Percentiles rank a stretch among this genome's conserved stretches.
phyloP scores from a whole-genome alignment of 2,329 filamentous ascomycete genomes.

The Massarina eburnea region DNA sequence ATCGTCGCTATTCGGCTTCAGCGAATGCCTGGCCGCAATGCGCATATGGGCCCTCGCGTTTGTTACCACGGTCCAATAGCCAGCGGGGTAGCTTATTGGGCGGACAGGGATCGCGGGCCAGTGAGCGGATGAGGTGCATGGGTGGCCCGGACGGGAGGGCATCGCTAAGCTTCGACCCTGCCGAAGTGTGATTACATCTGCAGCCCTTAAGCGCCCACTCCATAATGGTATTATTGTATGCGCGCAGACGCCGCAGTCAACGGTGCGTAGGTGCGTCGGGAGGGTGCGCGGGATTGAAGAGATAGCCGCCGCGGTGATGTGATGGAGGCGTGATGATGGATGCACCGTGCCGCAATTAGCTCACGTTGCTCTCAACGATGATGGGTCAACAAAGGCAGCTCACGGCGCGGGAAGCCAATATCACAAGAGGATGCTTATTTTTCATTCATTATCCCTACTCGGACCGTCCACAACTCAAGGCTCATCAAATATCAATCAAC shows the following conservation, averaged over 20 bases:
- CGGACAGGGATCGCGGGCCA: constrained; percentile 31
- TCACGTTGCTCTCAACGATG: neutral
- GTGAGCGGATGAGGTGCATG: constrained; percentile 27
- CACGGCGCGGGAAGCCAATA: too few relatives aligned
- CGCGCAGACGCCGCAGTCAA: neutral
- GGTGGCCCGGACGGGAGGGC: constrained; percentile 26
- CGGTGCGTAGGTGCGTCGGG: neutral
- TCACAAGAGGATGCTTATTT: too few relatives aligned
- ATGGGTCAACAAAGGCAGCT: too few relatives aligned
- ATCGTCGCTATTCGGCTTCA: neutral
- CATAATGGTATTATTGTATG: neutral
- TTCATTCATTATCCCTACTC: neutral
- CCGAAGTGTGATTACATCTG: constrained; percentile 4
- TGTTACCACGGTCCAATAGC: neutral
- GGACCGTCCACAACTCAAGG: neutral
- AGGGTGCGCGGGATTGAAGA: neutral
- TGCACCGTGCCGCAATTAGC: neutral
- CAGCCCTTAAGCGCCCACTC: constrained; percentile 32
- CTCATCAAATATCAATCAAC: neutral
- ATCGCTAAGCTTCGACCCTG: constrained; percentile 23
- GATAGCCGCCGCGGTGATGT: constrained; percentile 6
- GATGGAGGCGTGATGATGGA: constrained; percentile 8
- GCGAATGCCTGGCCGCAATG: neutral
- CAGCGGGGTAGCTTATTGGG: constrained; percentile 25
- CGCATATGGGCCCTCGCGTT: neutral